These are phyloP conservation scores for Boletellus emodensis DNA, from an alignment of 768 basidiomycete species.

Conservation along the genomic window DNA sequence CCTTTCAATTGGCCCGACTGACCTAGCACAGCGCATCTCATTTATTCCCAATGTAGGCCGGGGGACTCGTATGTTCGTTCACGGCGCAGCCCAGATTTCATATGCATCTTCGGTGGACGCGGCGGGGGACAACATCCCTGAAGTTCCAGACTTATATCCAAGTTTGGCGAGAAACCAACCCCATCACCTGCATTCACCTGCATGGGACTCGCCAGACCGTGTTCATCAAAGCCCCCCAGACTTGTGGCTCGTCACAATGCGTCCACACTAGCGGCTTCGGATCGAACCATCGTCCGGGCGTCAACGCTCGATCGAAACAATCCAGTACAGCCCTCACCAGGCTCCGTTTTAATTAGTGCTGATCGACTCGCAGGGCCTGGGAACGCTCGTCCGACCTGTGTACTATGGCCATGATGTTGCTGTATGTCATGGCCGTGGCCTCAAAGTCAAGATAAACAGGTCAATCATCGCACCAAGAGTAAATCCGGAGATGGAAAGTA, in stretches of 20 bases:
- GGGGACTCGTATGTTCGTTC: neutral
- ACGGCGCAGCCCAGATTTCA: neutral
- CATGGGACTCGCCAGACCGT: too few relatives aligned
- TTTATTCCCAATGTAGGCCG: neutral
- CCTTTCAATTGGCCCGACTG: neutral
- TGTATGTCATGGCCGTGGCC: neutral
- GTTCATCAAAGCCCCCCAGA: too few relatives aligned
- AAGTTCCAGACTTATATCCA: too few relatives aligned
- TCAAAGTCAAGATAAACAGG: neutral
- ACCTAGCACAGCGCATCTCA: neutral
- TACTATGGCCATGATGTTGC: neutral
- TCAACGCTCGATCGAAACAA: neutral
- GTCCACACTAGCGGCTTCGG: neutral
- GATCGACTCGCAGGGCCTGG: neutral
- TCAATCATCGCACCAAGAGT: neutral
- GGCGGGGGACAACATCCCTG: too few relatives aligned
- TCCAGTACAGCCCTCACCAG: neutral
- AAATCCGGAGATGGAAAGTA: slow-evolving; percentile 7
- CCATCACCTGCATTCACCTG: too few relatives aligned
- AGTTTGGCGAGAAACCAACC: too few relatives aligned
- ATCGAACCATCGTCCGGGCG: neutral
- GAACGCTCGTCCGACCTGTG: neutral
- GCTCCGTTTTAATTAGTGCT: neutral
- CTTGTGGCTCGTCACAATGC: too few relatives aligned
- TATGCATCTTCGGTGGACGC: neutral